Evolutionary conservation across 257 asterid species (phyloP).

Genomic region (Rubia yunnanensis): DNA sequence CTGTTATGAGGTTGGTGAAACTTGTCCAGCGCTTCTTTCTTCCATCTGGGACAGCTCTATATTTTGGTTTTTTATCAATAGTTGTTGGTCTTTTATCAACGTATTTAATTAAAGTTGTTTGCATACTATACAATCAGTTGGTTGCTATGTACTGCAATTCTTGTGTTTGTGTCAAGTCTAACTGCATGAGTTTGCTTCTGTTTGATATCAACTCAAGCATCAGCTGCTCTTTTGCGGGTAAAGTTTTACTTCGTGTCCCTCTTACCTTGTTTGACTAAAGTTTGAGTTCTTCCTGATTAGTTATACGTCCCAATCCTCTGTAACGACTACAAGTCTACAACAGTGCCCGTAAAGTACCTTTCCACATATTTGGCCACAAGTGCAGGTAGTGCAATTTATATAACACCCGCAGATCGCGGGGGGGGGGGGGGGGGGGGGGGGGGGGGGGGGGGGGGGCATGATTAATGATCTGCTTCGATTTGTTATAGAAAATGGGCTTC

Average conservation of each 20-base stretch:
- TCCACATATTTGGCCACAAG: conserved; percentile 87
- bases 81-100: neutral
- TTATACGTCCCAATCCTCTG: conserved; percentile 69
- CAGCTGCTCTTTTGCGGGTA: neutral
- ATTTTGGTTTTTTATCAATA: neutral
- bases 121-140: neutral
- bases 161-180: neutral
- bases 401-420: conserved; percentile 60
- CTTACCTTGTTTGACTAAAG: neutral
- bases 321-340: conserved; percentile 94
- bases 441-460: too few species aligned
- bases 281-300: neutral
- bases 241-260: neutral
- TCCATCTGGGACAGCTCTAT: neutral
- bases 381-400: conserved; percentile 65
- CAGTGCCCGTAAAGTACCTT: conserved; percentile 42
- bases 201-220: neutral
- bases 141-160: neutral
- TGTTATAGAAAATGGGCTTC: neutral
- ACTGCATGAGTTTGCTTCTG: neutral
- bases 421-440: too few species aligned
- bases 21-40: conserved; percentile 6
- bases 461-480: conserved; percentile 19
- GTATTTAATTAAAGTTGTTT: neutral
- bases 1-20: conserved; percentile 55